Base-by-base conservation (phyloP, 805 yeast genomes). In the Kregervanrija pseudodelftensis region DNA sequence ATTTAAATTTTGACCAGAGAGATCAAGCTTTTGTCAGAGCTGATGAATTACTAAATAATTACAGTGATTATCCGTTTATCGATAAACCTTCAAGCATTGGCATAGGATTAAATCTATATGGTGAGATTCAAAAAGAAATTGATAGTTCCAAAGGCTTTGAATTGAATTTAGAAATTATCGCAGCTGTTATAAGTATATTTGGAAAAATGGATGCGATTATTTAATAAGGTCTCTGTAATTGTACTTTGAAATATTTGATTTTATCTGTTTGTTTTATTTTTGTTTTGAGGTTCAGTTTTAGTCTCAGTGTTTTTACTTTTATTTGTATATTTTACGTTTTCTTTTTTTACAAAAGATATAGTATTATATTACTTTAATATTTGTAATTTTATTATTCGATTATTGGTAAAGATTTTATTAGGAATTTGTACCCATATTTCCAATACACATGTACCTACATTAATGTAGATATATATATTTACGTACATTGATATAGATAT, bases 21-120 rank as follows among this genome's bases (percentile, higher is more conserved):
- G 99, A 93, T 64, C 80, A 82, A 55, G 97, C 97, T 1, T 85
- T 90, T 63, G 79, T 85, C 4, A 77, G 96, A 59, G 96, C 96
- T n/a, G 98, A 93, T 59, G 98, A 91, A 61, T 65, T 93, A 39
- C 71, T 91, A 51, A 74, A 73, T 42, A 91, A 87, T 56, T 93
- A 77, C 58, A 74, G 95, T 37, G 93, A 87, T 54, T 88, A 69
- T 67, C 99, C 99, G 30, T 93, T 91, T 60, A 47, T 44, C 8
- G 66, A 68, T 47, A 75, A 74, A 50, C 60, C 70, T 12, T 74
- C 85, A 40, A 76, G 81, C 14, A 68, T 81, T 48, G 91, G 91
- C 9, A 66, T 82, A 42, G 88, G 93, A 12, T 70, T 78, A 48
- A 88, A 88, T 62, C 68, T 90, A 59, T 74, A 77, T 43, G 68